A percentile compares a stretch with the other conserved stretches of the same genome.
Evolutionary conservation across 768 basidiomycete genomes (phyloP).

Genomic region (Clitopilus passeckerianus): DNA sequence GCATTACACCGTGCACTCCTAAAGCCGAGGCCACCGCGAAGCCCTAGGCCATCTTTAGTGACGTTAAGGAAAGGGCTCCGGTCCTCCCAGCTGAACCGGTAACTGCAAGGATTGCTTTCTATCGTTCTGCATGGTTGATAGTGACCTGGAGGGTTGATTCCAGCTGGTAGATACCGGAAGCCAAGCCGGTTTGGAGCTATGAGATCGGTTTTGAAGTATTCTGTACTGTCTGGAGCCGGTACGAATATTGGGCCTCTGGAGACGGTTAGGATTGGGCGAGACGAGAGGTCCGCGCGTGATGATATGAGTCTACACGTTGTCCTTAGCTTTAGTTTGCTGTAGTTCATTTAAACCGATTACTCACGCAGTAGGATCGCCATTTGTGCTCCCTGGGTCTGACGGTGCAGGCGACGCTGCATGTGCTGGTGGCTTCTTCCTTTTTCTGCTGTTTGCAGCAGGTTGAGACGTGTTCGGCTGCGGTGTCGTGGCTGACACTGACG

Average conservation of each 20-base stretch:
- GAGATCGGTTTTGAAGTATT: conserved; percentile 65
- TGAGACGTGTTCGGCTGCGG: conserved; percentile 3
- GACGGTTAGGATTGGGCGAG: conserved; percentile 65
- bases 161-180: conserved; percentile 78
- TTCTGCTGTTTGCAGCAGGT: conserved; percentile 30
- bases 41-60: conserved; percentile 69
- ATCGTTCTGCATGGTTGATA: conserved; percentile 70
- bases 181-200: conserved; percentile 72
- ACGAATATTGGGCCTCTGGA: conserved; percentile 72
- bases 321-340: neutral
- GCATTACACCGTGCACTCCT: conserved; percentile 87
- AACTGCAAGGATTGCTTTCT: conserved; percentile 66
- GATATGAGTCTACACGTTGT: conserved; percentile 41
- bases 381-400: conserved; percentile 39
- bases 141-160: conserved; percentile 57
- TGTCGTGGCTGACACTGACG: conserved; percentile 2
- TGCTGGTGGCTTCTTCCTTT: conserved; percentile 54
- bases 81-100: conserved; percentile 88
- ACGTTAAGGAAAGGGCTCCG: conserved; percentile 77
- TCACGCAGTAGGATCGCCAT: conserved; percentile 30
- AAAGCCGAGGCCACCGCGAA: conserved; percentile 86
- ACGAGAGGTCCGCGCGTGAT: conserved; percentile 63
- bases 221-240: conserved; percentile 48
- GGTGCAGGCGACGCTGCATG: conserved; percentile 55
- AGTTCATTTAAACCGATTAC: neutral